Evolutionary conservation across 2,329 filamentous ascomycete genomes (phyloP).

Genomic region (Sphaerulina musiva): DNA sequence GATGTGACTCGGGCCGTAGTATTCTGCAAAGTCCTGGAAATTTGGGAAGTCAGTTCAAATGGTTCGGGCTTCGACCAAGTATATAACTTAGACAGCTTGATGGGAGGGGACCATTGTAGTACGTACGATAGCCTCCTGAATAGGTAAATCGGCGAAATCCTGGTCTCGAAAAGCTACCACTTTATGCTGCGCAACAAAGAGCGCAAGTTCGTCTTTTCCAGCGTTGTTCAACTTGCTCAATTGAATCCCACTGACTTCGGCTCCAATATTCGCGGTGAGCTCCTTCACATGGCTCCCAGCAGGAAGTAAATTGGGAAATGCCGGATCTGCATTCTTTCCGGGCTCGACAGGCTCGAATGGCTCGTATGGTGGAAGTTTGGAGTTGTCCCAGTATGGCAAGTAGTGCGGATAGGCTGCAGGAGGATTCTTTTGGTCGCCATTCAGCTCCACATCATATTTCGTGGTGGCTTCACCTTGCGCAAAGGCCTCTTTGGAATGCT

Average conservation of each 20-base stretch:
- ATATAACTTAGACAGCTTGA: too few relatives aligned
- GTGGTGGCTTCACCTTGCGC: constrained; percentile 39
- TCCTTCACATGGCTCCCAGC: constrained; percentile 47
- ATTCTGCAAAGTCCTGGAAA: constrained; percentile 53
- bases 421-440: constrained; percentile 48
- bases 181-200: constrained; percentile 68
- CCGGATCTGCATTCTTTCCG: constrained; percentile 65
- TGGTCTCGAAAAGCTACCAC: constrained; percentile 73
- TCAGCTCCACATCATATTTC: constrained; percentile 47
- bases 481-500: constrained; percentile 40
- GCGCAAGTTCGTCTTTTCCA: constrained; percentile 70
- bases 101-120: too few relatives aligned
- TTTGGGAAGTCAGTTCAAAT: too few relatives aligned
- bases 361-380: constrained; percentile 56
- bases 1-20: constrained; percentile 77
- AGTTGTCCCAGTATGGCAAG: constrained; percentile 44
- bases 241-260: constrained; percentile 65
- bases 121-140: constrained; percentile 54
- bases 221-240: constrained; percentile 60
- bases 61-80: too few relatives aligned
- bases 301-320: constrained; percentile 60
- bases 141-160: constrained; percentile 59
- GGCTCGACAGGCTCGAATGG: constrained; percentile 69
- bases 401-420: constrained; percentile 50
- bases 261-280: constrained; percentile 66